A percentile compares a stretch with the other conserved stretches of the same genome.
These are phyloP conservation scores for Collybiopsis confluens DNA, from an alignment of 768 basidiomycete species.

Conservation along the genomic window DNA sequence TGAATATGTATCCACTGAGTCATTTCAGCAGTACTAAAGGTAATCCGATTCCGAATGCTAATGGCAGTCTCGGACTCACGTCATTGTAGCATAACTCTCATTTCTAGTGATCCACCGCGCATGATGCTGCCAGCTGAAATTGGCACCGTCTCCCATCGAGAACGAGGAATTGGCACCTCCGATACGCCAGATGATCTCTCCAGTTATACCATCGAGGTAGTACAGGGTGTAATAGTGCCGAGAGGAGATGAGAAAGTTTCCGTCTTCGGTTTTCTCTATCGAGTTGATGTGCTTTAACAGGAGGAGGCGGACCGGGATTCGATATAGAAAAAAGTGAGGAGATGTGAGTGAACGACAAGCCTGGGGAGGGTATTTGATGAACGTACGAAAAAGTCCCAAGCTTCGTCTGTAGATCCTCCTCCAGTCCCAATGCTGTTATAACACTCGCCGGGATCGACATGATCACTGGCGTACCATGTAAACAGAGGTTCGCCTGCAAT, in stretches of 20 bases:
- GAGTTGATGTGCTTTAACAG: conserved; percentile 10
- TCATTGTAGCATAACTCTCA: conserved; percentile 9
- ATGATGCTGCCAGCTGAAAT: conserved; percentile 17
- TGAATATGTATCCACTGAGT: neutral
- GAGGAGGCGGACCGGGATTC: neutral
- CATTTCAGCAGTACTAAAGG: neutral
- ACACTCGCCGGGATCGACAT: conserved; percentile 2
- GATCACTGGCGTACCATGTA: conserved; percentile 6
- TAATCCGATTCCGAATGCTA: no score
- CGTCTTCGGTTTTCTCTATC: conserved; percentile 11
- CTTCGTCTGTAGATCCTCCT: neutral
- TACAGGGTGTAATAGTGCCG: conserved; percentile 14
- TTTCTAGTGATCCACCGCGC: conserved; percentile 13
- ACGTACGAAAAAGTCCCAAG: conserved; percentile 3
- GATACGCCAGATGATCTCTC: conserved; percentile 17
- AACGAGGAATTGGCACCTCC: conserved; percentile 16
- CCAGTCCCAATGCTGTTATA: conserved; percentile 1
- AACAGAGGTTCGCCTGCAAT: conserved; percentile 1
- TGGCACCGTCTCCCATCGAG: conserved; percentile 9
- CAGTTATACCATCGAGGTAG: conserved; percentile 13
- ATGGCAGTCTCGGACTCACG: no score
- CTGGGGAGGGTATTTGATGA: no score
- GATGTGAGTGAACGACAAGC: no score
- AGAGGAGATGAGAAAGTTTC: conserved; percentile 16
- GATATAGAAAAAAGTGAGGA: neutral